These are phyloP conservation scores for Begonia loranthoides DNA, from an alignment of 306 rosid species.

Conservation along the genomic window DNA sequence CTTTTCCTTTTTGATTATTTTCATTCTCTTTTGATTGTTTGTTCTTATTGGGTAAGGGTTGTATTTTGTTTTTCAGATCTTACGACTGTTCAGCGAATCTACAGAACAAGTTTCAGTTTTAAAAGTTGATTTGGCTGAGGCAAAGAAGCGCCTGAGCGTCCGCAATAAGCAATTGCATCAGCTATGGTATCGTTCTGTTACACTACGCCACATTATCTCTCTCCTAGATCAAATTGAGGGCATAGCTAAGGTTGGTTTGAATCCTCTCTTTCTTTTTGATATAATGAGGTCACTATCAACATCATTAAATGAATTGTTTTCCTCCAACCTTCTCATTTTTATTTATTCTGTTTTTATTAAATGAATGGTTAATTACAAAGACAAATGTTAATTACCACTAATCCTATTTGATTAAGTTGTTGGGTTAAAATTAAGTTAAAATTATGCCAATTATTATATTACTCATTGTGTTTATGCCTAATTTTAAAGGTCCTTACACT, in stretches of 20 bases:
- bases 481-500: too few relatives aligned
- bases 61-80: slow-evolving; percentile 45
- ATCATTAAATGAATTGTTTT: neutral
- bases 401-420: too few relatives aligned
- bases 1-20: neutral
- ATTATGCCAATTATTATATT: too few relatives aligned
- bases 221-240: slow-evolving; percentile 98
- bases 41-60: neutral
- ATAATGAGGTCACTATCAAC: neutral
- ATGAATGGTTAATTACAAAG: too few relatives aligned
- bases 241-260: slow-evolving; percentile 57
- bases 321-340: too few relatives aligned
- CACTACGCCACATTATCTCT: slow-evolving; percentile 89
- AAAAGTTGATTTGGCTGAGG: slow-evolving; percentile 86
- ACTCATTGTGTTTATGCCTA: too few relatives aligned
- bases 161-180: slow-evolving; percentile 98
- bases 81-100: slow-evolving; percentile 93
- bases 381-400: too few relatives aligned
- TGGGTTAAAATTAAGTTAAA: too few relatives aligned
- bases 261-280: neutral
- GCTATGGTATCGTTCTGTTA: slow-evolving; percentile 97
- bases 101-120: slow-evolving; percentile 60
- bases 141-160: slow-evolving; percentile 73
- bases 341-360: too few relatives aligned
- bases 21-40: neutral